These are phyloP conservation scores for Trichoderma lentiforme DNA, from an alignment of 2,329 filamentous ascomycete genomes.

Conservation along the genomic window DNA sequence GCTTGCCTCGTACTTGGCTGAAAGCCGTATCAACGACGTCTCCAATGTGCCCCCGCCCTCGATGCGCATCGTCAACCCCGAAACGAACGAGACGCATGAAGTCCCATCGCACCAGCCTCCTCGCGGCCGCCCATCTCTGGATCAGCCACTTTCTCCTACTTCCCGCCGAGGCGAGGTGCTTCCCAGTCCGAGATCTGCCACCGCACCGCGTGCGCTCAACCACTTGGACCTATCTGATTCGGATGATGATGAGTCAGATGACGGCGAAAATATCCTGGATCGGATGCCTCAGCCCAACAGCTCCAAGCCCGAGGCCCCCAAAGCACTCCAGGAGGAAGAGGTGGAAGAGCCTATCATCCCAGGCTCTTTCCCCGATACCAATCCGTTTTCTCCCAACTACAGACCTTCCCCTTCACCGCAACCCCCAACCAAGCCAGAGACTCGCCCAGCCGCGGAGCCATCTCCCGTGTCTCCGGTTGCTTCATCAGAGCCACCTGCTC, in stretches of 20 bases:
- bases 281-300: constrained; percentile 23
- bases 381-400: constrained; percentile 34
- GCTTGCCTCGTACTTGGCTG: constrained; percentile 42
- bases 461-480: constrained; percentile 28
- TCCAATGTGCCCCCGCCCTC: constrained; percentile 55
- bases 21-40: constrained; percentile 49
- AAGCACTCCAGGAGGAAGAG: constrained; percentile 23
- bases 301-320: constrained; percentile 21
- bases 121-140: constrained; percentile 24
- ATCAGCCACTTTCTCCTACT: constrained; percentile 35
- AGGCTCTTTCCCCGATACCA: constrained; percentile 43
- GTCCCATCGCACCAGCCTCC: constrained; percentile 32
- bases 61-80: constrained; percentile 57
- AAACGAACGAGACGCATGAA: constrained; percentile 43
- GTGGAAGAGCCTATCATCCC: constrained; percentile 34
- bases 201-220: constrained; percentile 45
- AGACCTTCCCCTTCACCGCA: constrained; percentile 27
- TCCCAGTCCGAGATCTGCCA: constrained; percentile 49
- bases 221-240: constrained; percentile 69
- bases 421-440: constrained; percentile 24
- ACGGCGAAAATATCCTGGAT: constrained; percentile 38
- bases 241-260: constrained; percentile 50
- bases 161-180: constrained; percentile 31
- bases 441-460: neutral
- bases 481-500: constrained; percentile 57